Evolutionary conservation across 2,329 filamentous ascomycete species (phyloP), one percentile per base, ranked within the genome.

Genomic region (Aspergillus sp.): DNA sequence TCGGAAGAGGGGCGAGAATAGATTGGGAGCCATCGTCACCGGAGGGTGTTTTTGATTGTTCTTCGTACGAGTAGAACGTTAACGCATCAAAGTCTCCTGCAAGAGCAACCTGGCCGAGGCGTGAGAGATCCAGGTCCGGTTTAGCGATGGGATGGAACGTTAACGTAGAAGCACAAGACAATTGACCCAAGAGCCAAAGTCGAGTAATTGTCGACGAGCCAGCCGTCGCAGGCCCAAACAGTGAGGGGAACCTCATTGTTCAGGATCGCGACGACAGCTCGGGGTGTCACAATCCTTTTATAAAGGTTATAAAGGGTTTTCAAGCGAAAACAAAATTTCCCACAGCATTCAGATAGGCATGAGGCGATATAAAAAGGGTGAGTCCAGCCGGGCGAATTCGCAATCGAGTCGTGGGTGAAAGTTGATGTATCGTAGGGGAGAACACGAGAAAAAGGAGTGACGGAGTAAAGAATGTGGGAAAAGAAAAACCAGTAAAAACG

Each of bases 21-120:
- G 90, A 89, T 69, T 93, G 86, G 67, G 88, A 91, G 71, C 90
- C 91, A 80, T 96, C 92, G 58, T 83, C 85, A 67, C 78, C 86
- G 66, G 85, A 54, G 12, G 64, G 61, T 30, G 66, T 62, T 53
- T 93, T 85, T 57, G 81, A 87, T 73, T 99, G 93, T 61, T 89
- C 90, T 68, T 89, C 81, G 68, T 87, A 98, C 70, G 93, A 81
- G 78, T 95, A 98, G 39, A 97, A 80, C 12, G 95, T 97, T 67
- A 98, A 89, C 54, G 92, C 91, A 68, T 90, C 86, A 72, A 96
- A 99, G 75, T 97, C 88, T 66, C 95, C 95, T 1, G 87, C 89
- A 58, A 99, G 82, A 54, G 90, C 92, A 64, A 97, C 87, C 66
- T 89, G 86, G 57, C 95, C 95, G 36, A 99, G 80, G 56, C 86